These are phyloP conservation scores for Phytophthora sp. DNA, from an alignment of 352 stramenopile genomes.

Conservation along the genomic window DNA sequence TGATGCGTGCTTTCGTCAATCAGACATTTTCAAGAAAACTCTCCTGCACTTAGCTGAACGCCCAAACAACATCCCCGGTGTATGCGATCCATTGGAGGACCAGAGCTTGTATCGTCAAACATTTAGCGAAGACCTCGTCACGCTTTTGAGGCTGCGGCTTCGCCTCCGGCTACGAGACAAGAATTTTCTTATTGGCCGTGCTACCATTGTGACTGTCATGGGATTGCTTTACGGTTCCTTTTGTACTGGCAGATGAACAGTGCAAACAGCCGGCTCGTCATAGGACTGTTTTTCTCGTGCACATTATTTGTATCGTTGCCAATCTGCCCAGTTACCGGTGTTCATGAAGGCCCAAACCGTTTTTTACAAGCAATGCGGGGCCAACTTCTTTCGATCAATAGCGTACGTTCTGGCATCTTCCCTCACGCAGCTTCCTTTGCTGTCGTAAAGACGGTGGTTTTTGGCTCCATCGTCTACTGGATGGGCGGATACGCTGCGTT, in stretches of 20 bases:
- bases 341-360: slow-evolving; percentile 77
- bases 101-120: slow-evolving; percentile 51
- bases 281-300: slow-evolving; percentile 89
- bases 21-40: slow-evolving; percentile 55
- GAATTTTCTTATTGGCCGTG: slow-evolving; percentile 47
- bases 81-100: slow-evolving; percentile 19
- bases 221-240: slow-evolving; percentile 66
- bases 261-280: slow-evolving; percentile 59
- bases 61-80: slow-evolving; percentile 5
- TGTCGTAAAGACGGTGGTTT: slow-evolving; percentile 80
- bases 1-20: slow-evolving; percentile 52
- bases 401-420: slow-evolving; percentile 78
- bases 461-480: slow-evolving; percentile 90
- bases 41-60: slow-evolving; percentile 43
- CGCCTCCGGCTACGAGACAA: slow-evolving; percentile 66
- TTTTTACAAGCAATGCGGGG: slow-evolving; percentile 92
- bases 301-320: slow-evolving; percentile 88
- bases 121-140: slow-evolving; percentile 51
- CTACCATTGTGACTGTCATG: slow-evolving; percentile 69
- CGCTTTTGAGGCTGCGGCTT: slow-evolving; percentile 65
- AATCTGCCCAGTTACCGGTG: slow-evolving; percentile 79
- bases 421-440: slow-evolving; percentile 58
- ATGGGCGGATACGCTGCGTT: slow-evolving; percentile 80
- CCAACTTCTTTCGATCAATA: slow-evolving; percentile 88
- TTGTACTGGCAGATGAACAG: slow-evolving; percentile 68